These are phyloP conservation scores for Blastobotrys indianensis DNA, from an alignment of 1,139 yeast genomes.

Conservation along the genomic window DNA sequence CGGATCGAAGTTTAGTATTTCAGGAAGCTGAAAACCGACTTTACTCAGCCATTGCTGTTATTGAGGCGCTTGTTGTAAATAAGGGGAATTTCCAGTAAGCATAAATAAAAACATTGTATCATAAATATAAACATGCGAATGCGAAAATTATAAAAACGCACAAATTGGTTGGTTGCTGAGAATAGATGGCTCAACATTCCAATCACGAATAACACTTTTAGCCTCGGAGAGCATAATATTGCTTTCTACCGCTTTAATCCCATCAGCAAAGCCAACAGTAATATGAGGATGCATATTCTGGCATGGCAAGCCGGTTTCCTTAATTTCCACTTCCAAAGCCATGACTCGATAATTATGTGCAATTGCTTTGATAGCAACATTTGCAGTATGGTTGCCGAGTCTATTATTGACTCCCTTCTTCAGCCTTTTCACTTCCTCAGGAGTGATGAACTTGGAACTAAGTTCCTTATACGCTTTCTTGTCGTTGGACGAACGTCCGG, in stretches of 20 bases:
- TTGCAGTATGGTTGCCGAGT: conserved; percentile 4
- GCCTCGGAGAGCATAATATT: conserved; percentile 36
- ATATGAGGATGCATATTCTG: conserved; percentile 55
- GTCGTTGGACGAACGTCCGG: conserved; percentile 20
- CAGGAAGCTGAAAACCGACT: conserved; percentile 94
- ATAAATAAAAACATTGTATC: not conserved
- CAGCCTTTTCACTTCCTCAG: not conserved
- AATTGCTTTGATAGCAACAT: conserved; percentile 13
- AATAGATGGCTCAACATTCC: conserved; percentile 22
- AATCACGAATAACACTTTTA: conserved; percentile 12
- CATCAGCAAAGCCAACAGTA: conserved; percentile 60
- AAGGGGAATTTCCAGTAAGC: conserved; percentile 46
- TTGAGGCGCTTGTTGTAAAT: conserved; percentile 82
- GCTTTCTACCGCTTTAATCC: conserved; percentile 48
- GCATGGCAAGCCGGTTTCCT: conserved; percentile 29
- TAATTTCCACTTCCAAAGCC: conserved; percentile 49
- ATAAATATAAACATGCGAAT: conserved; percentile 14
- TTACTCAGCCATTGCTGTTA: conserved; percentile 91
- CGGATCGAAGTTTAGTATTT: conserved; percentile 79
- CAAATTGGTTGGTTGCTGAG: conserved; percentile 15
- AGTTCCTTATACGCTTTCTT: conserved; percentile 34
- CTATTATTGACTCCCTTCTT: conserved; percentile 5
- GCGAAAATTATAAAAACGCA: conserved; percentile 16
- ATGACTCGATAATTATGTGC: conserved; percentile 28
- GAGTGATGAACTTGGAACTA: conserved; percentile 16